phyloP scores from a whole-genome alignment of 805 yeast species.

The Candida chauliodis region DNA sequence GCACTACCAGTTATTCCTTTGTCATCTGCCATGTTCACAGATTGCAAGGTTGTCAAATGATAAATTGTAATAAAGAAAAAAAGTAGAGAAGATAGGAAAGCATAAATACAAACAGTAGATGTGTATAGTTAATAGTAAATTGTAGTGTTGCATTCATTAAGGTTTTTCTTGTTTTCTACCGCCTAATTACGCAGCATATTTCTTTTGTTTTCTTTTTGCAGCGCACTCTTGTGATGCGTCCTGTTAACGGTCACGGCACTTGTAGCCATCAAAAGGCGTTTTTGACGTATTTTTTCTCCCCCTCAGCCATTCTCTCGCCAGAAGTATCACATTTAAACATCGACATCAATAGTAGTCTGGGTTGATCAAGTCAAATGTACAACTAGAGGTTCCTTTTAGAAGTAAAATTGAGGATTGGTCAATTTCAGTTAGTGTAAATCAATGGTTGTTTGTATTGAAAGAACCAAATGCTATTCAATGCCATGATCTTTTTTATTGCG shows the following conservation, averaged over 20 bases:
- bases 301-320: too few species aligned
- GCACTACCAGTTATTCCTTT: not conserved
- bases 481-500: too few species aligned
- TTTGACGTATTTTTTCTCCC: slow-evolving; percentile 3
- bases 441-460: too few species aligned
- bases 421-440: too few species aligned
- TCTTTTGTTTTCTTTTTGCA: not conserved
- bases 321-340: too few species aligned
- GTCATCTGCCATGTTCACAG: not conserved
- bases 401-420: too few species aligned
- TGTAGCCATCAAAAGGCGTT: not conserved
- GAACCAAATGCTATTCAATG: too few species aligned
- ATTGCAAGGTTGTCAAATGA: not conserved
- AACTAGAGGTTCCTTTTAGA: too few species aligned
- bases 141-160: not conserved
- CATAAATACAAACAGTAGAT: not conserved
- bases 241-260: slow-evolving; percentile 2
- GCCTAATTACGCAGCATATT: not conserved
- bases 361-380: too few species aligned
- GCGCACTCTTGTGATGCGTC: not conserved
- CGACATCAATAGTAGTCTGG: too few species aligned
- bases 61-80: not conserved
- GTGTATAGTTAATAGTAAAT: not conserved
- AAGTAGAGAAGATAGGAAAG: not conserved
- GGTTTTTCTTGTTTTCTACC: not conserved